Conservation (phyloP, 2,329 filamentous ascomycete species). For the Pseudocercospora fuligena region DNA sequence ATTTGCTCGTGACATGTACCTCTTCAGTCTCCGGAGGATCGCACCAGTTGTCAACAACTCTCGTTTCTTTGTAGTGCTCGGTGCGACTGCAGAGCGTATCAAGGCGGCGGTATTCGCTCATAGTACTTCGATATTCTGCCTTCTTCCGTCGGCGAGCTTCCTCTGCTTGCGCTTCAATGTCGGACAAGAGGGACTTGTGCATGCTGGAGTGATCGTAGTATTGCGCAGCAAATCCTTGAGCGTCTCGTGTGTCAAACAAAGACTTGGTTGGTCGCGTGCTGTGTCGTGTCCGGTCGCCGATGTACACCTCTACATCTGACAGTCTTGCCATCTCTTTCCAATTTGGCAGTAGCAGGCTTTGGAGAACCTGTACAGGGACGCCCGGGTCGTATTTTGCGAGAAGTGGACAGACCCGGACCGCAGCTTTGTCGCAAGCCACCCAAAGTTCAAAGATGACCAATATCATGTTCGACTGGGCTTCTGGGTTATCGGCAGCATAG, state of each 20-base stretch:
- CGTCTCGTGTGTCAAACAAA: slow-evolving; percentile 48
- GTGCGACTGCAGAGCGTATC: slow-evolving; percentile 18
- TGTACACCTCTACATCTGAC: slow-evolving; percentile 55
- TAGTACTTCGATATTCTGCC: slow-evolving; percentile 44
- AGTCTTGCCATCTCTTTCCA: slow-evolving; percentile 57
- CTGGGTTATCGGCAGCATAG: slow-evolving; percentile 10
- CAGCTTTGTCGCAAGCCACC: slow-evolving; percentile 59
- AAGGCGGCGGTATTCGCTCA: slow-evolving; percentile 46
- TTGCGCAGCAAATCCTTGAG: slow-evolving; percentile 48
- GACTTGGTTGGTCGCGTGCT: slow-evolving; percentile 45
- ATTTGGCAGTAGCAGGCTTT: slow-evolving; percentile 59
- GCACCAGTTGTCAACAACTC: slow-evolving; percentile 24
- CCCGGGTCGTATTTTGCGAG: slow-evolving; percentile 58
- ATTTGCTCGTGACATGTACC: slow-evolving; percentile 28
- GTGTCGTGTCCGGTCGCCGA: slow-evolving; percentile 41
- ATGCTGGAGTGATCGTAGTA: slow-evolving; percentile 48
- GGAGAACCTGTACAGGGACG: slow-evolving; percentile 57
- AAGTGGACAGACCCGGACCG: slow-evolving; percentile 51
- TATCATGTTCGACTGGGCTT: slow-evolving; percentile 45
- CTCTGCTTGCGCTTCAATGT: slow-evolving; percentile 11
- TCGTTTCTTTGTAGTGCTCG: slow-evolving; percentile 19
- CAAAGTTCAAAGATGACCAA: slow-evolving; percentile 63
- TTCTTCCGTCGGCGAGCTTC: slow-evolving; percentile 25
- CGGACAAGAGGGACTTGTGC: slow-evolving; percentile 4
- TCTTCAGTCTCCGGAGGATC: slow-evolving; percentile 39